Conservation (phyloP, 768 basidiomycete genomes). For the Lenzites betulinus region DNA sequence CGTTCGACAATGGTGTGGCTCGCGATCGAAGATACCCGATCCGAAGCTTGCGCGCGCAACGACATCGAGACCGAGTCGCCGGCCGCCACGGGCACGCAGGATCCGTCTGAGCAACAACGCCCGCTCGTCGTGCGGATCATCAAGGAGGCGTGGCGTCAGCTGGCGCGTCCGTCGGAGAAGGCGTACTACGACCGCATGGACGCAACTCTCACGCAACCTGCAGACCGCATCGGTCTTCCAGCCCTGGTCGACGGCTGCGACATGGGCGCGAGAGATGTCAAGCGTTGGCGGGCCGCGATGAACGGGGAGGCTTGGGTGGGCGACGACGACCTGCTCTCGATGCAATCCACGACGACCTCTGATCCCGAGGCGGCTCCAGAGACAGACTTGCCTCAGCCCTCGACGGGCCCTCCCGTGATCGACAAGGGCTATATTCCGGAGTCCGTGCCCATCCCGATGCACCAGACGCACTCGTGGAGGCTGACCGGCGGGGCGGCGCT, state of each 20-base stretch:
- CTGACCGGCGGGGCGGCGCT: not conserved
- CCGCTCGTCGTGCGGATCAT: not conserved
- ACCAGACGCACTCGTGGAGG: constrained; percentile 11
- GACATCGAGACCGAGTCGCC: too few species aligned
- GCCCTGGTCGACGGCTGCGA: not conserved
- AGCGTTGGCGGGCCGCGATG: not conserved
- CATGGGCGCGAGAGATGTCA: not conserved
- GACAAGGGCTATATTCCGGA: not conserved
- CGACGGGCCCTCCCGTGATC: too few species aligned
- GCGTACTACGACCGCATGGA: constrained; percentile 6
- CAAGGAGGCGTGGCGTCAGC: constrained; percentile 20
- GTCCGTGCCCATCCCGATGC: not conserved
- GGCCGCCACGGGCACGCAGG: not conserved
- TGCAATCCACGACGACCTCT: too few species aligned
- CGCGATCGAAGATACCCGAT: constrained; percentile 1
- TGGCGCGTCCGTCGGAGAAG: constrained; percentile 1
- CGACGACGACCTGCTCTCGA: not conserved
- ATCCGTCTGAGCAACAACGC: not conserved
- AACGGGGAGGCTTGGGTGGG: not conserved
- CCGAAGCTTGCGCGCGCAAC: too few species aligned
- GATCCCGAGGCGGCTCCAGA: too few species aligned
- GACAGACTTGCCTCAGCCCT: not conserved
- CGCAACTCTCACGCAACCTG: not conserved
- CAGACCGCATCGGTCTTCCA: not conserved
- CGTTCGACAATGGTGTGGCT: constrained; percentile 19